Evolutionary conservation across 352 stramenopile genomes (phyloP), one percentile per base, ranked within the genome.

Genomic region (Pythium coloratum): DNA sequence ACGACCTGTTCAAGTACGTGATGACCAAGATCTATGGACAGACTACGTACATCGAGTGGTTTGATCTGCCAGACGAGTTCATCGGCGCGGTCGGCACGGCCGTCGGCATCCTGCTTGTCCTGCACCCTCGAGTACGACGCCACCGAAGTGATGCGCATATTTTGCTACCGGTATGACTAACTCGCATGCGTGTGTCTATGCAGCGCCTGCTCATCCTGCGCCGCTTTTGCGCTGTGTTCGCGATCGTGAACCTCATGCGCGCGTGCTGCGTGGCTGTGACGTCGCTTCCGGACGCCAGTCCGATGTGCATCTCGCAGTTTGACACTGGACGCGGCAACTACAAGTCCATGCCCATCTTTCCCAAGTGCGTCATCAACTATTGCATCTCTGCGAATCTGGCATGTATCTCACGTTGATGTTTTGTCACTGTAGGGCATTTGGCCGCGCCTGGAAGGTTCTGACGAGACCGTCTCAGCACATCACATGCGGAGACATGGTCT

Each of bases 401-500:
- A 38, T 10, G 2, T 38, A 38, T 38, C 33, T 38, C 6, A 38
- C 33, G 33, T 38, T 38, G 33, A 6, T 24, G 18, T 62, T 24
- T 24, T 24, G 20, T 10, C 12, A 18, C 8, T 38, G 6, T 60
- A 94, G 86, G 46, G 88, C 88, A 8, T 90, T 94, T 63, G 72
- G 76, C 26, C 88, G 88, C 54, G 88, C 88, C 13, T 90, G 77
- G 75, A 94, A 95, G 65, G 88, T 95, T 38, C 80, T 95, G 64
- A 82, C 91, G 42, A 75, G 83, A 42, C 88, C 88, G 36, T 91
- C 88, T 50, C 81, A 94, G 69, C 82, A 95, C 72, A 95, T 95
- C 66, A 95, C 88, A 13, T 95, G 88, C 66, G 88, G 88, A 66
- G 88, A 95, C 58, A 95, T 95, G 88, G 82, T 95, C 72, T 95